Conservation (phyloP, 345 rosid species). For the Citrus maxima region DNA sequence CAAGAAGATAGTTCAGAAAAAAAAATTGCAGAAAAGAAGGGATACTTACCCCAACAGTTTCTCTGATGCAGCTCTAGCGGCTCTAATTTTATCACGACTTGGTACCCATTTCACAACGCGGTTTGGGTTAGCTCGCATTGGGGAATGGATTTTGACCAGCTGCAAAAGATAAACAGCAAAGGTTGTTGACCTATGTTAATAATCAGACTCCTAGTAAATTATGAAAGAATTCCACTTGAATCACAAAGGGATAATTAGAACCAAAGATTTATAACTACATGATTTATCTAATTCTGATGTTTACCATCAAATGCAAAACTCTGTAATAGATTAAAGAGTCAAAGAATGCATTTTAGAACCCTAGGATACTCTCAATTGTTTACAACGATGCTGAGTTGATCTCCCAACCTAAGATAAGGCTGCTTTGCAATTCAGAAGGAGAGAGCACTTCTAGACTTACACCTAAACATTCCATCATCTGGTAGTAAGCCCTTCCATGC, state of each 20-base stretch:
- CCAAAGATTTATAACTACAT: not conserved
- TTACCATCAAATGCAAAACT: not conserved
- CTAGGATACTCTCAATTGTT: not conserved
- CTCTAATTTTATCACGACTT: slow-evolving; percentile 49
- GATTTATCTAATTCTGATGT: not conserved
- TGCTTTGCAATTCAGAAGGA: not conserved
- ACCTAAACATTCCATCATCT: slow-evolving; percentile 99
- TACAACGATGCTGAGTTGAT: not conserved
- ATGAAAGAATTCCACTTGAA: not conserved
- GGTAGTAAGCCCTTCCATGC: slow-evolving; percentile 97
- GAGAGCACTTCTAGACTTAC: slow-evolving; percentile 43
- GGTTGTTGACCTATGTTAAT: not conserved
- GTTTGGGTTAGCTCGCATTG: slow-evolving; percentile 77
- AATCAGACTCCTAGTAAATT: not conserved
- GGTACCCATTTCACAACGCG: slow-evolving; percentile 75
- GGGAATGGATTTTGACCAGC: slow-evolving; percentile 97
- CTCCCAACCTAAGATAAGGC: not conserved
- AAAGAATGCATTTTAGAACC: not conserved
- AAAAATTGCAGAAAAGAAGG: not conserved
- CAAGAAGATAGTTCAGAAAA: not conserved
- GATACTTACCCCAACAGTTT: slow-evolving; percentile 68
- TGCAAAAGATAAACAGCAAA: slow-evolving; percentile 25
- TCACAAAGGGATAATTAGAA: not conserved
- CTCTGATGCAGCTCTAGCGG: slow-evolving; percentile 84
- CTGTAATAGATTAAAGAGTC: not conserved